A percentile compares a stretch with the other conserved stretches of the same genome.
phyloP scores from a whole-genome alignment of 2,329 filamentous ascomycete species.

The Fusarium praegraminearum region DNA sequence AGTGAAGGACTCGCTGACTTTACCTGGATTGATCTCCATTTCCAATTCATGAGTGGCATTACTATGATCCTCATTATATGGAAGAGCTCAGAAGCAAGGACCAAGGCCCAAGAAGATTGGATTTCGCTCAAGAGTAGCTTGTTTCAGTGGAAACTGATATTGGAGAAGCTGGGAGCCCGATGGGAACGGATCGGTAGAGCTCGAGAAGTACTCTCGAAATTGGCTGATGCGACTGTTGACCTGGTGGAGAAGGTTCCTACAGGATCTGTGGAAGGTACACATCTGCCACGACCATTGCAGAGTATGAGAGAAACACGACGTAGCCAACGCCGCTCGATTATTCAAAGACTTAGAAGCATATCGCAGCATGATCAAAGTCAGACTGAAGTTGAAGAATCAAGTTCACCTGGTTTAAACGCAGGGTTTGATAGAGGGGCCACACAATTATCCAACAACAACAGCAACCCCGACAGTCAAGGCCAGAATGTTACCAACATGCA shows the following conservation, averaged over 20 bases:
- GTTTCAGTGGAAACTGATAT: conserved; percentile 13
- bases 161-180: not conserved
- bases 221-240: conserved; percentile 21
- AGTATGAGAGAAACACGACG: not conserved
- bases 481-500: not conserved
- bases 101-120: conserved; percentile 10
- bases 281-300: not conserved
- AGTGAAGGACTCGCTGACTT: conserved; percentile 12
- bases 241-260: conserved; percentile 6
- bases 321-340: not conserved
- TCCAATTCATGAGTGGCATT: conserved; percentile 24
- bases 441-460: not conserved
- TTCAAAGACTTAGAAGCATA: not conserved
- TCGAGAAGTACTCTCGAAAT: conserved; percentile 8
- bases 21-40: conserved; percentile 19
- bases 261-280: not conserved
- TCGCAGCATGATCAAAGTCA: not conserved
- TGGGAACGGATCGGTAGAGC: conserved; percentile 12
- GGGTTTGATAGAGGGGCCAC: rapidly evolving
- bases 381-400: rapidly evolving
- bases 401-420: rapidly evolving
- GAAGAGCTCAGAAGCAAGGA: conserved; percentile 1
- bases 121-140: conserved; percentile 1
- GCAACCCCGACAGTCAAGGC: too few species aligned
- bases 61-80: conserved; percentile 12